Evolutionary conservation across 495 filamentous ascomycete species (phyloP), one percentile per base, ranked within the genome.

Genomic region (Lasiosphaeriaceae sp.): DNA sequence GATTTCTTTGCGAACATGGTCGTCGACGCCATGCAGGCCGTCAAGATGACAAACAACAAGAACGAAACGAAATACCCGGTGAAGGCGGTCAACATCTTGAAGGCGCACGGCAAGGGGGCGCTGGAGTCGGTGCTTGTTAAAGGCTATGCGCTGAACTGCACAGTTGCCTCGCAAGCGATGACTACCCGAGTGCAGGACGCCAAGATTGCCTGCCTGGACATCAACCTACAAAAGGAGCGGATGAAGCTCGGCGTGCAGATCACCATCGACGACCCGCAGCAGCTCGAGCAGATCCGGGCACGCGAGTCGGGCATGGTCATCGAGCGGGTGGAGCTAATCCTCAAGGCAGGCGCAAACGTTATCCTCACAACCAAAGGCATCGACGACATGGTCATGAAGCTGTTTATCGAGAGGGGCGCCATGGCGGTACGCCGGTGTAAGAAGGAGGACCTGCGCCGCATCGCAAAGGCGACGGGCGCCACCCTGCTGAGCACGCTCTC

Each of bases 201-300:
- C 60, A 97, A 96, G 77, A 97, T 99, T 71, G 94, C 94, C 44
- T 89, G 90, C 68, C 77, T 99, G 47, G 94, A 99, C 69, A 97
- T 99, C 78, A 99, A 99, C 74, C 73, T 99, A 60, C 93, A 97
- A 70, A 99, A 97, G 75, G 91, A 96, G 76, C 82, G 94, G 59
- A 97, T 99, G 94, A 97, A 97, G 81, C 78, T 99, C 16, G 94
- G 94, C 58, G 95, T 99, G 49, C 91, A 99, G 65, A 96, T 99
- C 69, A 97, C 94, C 20, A 88, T 99, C 52, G 94, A 97, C 54
- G 94, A 99, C 70, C 94, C 94, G 26, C 85, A 92, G 61, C 95
- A 97, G 74, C 82, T 99, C 29, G 95, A 99, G 78, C 90, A 96
- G 76, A 99, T 99, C 63, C 83, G 94, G 43, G 83, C 93, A 66